A percentile compares a stretch with the other conserved stretches of the same genome.
phyloP scores from a whole-genome alignment of 1,284 basidiomycete genomes.

The Ganoderma lingzhi region DNA sequence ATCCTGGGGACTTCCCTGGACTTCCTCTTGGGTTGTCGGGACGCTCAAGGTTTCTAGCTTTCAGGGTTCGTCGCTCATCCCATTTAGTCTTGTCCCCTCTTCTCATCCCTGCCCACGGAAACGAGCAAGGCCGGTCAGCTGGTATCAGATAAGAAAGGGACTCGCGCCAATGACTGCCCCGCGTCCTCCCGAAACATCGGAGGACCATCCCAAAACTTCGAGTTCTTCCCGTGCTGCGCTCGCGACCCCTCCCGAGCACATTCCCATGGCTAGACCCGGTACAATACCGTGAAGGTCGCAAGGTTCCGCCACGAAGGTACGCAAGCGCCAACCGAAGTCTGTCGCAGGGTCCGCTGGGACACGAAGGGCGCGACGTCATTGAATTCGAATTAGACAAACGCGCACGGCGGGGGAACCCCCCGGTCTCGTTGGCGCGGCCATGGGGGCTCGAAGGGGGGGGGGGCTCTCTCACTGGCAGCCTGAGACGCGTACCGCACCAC shows the following conservation, averaged over 20 bases:
- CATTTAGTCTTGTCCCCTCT: background rate
- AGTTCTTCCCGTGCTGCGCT: background rate
- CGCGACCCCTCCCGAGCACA: background rate
- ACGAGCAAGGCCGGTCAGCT: background rate
- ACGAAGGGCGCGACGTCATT: background rate
- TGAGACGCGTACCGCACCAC: background rate
- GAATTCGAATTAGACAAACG: background rate
- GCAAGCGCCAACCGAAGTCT: background rate
- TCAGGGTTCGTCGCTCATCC: background rate
- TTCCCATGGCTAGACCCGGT: background rate
- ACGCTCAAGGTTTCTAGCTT: background rate
- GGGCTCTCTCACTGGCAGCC: background rate
- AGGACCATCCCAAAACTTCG: background rate
- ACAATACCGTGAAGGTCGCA: background rate
- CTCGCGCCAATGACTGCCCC: background rate
- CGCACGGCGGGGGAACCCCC: background rate
- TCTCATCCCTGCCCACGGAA: background rate
- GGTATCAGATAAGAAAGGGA: background rate
- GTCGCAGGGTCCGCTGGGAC: background rate
- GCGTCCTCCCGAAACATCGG: conserved; percentile 1
- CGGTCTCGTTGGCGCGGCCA: background rate
- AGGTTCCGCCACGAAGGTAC: background rate
- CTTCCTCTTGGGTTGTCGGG: background rate
- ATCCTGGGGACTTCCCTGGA: background rate
- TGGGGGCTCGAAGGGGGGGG: background rate